Percentiles rank a stretch among this genome's conserved stretches.
phyloP scores from a whole-genome alignment of 139 green algal species.

The Chlorella vulgaris region DNA sequence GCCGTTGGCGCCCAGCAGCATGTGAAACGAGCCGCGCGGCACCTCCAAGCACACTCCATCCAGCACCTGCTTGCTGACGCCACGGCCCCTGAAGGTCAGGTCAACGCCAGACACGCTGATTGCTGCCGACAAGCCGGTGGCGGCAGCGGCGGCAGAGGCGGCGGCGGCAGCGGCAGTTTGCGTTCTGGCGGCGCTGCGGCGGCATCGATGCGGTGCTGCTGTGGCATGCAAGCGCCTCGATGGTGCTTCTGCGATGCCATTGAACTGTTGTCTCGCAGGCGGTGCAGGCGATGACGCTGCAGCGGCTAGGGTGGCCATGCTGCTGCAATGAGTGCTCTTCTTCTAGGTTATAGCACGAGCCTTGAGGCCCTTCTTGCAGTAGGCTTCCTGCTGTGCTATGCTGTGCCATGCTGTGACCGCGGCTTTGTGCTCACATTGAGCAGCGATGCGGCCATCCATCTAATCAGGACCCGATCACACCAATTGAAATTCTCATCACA shows the following conservation, averaged over 20 bases:
- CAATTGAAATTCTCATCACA: not conserved
- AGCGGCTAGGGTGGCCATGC: too few relatives aligned
- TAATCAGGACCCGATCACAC: not conserved
- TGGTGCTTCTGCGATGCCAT: not conserved
- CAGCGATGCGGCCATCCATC: not conserved
- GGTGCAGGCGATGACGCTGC: not conserved
- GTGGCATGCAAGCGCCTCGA: too few relatives aligned
- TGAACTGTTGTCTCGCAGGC: not conserved
- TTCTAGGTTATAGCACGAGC: too few relatives aligned
- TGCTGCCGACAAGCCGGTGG: not conserved
- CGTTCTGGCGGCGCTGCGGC: not conserved
- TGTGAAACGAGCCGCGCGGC: constrained; percentile 81
- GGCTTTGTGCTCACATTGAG: too few relatives aligned
- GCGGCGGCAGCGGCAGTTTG: not conserved
- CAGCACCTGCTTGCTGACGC: constrained; percentile 35
- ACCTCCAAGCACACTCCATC: constrained; percentile 39
- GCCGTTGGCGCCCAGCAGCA: constrained; percentile 93
- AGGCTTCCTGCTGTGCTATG: too few relatives aligned
- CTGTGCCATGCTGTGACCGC: too few relatives aligned
- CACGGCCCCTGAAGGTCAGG: constrained; percentile 15
- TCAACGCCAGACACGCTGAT: constrained; percentile 26
- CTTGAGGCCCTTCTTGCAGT: too few relatives aligned
- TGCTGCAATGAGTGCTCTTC: too few relatives aligned
- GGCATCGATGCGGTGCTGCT: not conserved
- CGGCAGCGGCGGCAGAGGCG: not conserved